phyloP scores from a whole-genome alignment of 208 protist genomes.

The Willaertia magna region DNA sequence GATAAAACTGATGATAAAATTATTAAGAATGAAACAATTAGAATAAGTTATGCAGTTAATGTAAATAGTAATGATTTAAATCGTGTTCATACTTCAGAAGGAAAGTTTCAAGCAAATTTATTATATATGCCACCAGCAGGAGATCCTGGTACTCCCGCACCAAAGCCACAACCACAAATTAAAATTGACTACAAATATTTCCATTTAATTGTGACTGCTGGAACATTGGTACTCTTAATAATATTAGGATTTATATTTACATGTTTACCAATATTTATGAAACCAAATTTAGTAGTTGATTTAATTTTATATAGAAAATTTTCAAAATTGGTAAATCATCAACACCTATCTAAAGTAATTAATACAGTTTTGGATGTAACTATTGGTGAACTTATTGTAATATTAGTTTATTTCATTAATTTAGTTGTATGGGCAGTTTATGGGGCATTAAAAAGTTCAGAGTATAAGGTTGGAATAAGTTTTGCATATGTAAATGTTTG shows the following conservation, averaged over 20 bases:
- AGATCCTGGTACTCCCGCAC: too few relatives aligned
- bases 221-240: neutral
- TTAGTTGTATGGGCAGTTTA: neutral
- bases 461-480: neutral
- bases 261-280: neutral
- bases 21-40: neutral
- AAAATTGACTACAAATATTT: neutral
- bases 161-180: neutral
- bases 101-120: neutral
- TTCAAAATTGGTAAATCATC: neutral
- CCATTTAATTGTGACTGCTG: neutral
- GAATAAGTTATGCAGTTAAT: neutral
- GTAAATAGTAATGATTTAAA: neutral
- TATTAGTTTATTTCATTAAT: neutral
- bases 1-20: neutral
- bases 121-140: too few relatives aligned
- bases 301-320: neutral
- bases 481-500: neutral
- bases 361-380: neutral
- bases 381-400: neutral
- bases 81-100: neutral
- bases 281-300: neutral
- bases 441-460: neutral
- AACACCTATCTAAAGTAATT: neutral
- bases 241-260: neutral